These are phyloP conservation scores for Colletotrichum coccodes DNA, from an alignment of 2,329 filamentous ascomycete genomes.

Conservation along the genomic window DNA sequence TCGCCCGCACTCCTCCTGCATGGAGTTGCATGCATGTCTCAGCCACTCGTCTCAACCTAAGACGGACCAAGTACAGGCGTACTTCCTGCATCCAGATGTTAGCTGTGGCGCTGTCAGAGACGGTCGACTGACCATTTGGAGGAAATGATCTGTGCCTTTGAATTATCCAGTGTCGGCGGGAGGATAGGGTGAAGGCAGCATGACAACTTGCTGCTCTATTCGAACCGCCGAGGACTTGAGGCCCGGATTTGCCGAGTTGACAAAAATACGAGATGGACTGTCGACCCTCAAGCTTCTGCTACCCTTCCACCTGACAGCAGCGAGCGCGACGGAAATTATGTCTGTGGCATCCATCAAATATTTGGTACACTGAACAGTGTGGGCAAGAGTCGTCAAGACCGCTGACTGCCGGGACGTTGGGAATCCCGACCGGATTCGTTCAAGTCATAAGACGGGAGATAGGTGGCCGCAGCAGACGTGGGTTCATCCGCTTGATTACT, in stretches of 20 bases:
- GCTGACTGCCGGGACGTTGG: not conserved
- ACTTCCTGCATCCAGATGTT: not conserved
- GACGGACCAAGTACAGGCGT: not conserved
- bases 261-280: not conserved
- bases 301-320: not conserved
- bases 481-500: not conserved
- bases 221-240: too few species aligned
- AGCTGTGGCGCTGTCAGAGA: not conserved
- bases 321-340: not conserved
- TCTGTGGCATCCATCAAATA: not conserved
- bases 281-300: not conserved
- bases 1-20: not conserved
- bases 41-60: constrained; percentile 12
- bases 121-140: not conserved
- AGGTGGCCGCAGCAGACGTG: too few species aligned
- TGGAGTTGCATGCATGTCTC: constrained; percentile 23
- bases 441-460: not conserved
- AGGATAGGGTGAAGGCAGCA: too few species aligned
- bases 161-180: not conserved
- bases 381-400: not conserved
- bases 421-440: not conserved
- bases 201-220: too few species aligned
- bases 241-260: too few species aligned
- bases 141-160: not conserved
- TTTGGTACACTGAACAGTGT: too few species aligned